Evolutionary conservation across 2,329 filamentous ascomycete species (phyloP), one percentile per base, ranked within the genome.

Genomic region (Aureobasidium zeae): DNA sequence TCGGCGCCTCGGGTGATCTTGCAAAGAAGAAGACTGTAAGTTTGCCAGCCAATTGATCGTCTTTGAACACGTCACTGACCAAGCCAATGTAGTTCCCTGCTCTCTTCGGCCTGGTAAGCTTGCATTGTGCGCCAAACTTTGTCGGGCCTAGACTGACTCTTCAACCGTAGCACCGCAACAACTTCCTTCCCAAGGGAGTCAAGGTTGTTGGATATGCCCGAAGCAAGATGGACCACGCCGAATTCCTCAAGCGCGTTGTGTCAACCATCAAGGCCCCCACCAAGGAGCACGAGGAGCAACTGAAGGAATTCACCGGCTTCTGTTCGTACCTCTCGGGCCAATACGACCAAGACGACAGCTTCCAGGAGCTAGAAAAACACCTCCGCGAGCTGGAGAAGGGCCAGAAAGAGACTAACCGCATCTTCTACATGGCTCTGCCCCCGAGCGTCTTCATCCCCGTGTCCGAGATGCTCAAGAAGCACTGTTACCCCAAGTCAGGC

Each of bases 21-120:
- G 91, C 91, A 39, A 98, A 98, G 77, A 98, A 98, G 82, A 98
- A 98, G 81, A 98, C 91, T 33, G 87, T 94, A 69, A 64, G 79
- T 64, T 50, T 38, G 46, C 24, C 24, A 35, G 26, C 20, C 19
- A 16, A 21, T 17, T 35, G 37, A 16, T 44, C 32, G 37, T 32
- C 19, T 21, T 9, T 15, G 41, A 34, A 32, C 12, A 11, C 11
- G 8, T 5, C 24, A 30, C 48, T 49, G 24, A 53, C 60, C 28
- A n/a, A 3, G 45, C 19, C n/a, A n/a, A 20, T 34, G 17, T 49
- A 94, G 85, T 98, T 94, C 71, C 91, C 91, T 53, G 91, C 91
- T 48, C 80, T 98, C 45, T 98, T 98, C 64, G 91, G 91, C 56
- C 80, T 98, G 60, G 88, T 95, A 77, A 75, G 88, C 79, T 50